Evolutionary conservation across 805 yeast species (phyloP), one percentile per base, ranked within the genome.

Genomic region (Zygotorulaspora chibaensis): DNA sequence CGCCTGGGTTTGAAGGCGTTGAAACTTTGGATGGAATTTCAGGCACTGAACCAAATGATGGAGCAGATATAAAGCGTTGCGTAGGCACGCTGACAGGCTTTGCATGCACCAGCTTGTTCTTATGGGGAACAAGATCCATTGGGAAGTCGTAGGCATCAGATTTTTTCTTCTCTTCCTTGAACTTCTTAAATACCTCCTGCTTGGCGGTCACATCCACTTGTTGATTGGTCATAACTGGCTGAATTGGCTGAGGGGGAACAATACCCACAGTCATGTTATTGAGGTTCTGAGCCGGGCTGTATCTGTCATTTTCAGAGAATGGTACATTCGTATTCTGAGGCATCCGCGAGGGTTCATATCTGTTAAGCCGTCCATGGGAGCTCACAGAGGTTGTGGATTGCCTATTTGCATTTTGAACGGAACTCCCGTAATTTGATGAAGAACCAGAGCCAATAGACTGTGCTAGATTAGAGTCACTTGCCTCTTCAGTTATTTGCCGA

Each of bases 71-170:
- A 11, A 46, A 37, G 4, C 48, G 50, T 0, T 66, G 60, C 53
- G 50, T 58, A 40, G 58, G 55, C 43, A 55, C 68, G 25, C 53
- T 63, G 42, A 60, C 77, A 37, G 61, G 74, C 51, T 52, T 74
- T 56, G 57, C 76, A 67, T 61, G 71, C 51, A 46, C 68, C 35
- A 53, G 54, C 31, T 55, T 60, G 49, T 45, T 51, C 56, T 57
- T 70, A 17, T 67, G 70, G 1, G 74, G 66, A 10, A 83, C 65
- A 36, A 84, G 59, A 37, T 72, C 79, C 16, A 70, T 66, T 1
- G 91, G 91, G 56, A 84, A 83, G 57, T 84, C 93, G 55, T 83
- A 84, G 0, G 89, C 88, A 65, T 83, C 87, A n/a, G 82, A 76
- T 59, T 79, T 81, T 55, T 76, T 75, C 61, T 81, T 81, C 33